Evolutionary conservation across 2,329 filamentous ascomycete species (phyloP), one percentile per base, ranked within the genome.

Genomic region (Calonectria montana): DNA sequence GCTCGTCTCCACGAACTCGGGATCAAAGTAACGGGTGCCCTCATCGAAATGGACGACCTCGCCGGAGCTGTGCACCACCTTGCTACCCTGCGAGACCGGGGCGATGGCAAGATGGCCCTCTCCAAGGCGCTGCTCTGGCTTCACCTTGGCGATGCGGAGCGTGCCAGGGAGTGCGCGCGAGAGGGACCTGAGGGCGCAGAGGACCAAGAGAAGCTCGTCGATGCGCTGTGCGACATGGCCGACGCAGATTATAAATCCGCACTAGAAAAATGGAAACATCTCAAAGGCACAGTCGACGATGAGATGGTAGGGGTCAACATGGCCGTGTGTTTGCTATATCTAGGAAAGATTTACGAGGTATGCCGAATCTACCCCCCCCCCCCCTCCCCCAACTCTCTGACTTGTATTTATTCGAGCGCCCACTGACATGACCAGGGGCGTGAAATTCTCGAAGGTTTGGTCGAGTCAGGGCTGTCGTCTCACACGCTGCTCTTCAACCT

Each of bases 11-110:
- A 88, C 1, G 95, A 98, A 74, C 86, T 98, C 2, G 96, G 95
- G 0, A 86, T 93, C 53, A 85, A 88, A 68, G 90, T 93, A 1
- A 90, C 90, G 0, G 88, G 90, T 16, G 92, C 93, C 0, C 84
- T 97, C 31, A 88, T 96, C 7, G 94, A 97, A 82, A 97, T 98
- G 92, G 94, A 95, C 10, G 96, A 99, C 80, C 81, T 97, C 0
- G 91, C 94, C 2, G 94, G 94, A 5, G 97, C 96, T 0, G 91
- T 89, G 1, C 87, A 92, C 35, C 95, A 97, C 78, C 85, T 99
- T 2, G 86, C 87, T 23, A 91, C 87, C 4, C 82, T 97, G 16
- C 84, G 81, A 62, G 82, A 81, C 18, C 77, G 80, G 3, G 78
- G 83, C 23, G 78, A 85, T 77, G 80, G 82, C 23, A 84, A 85